Evolutionary conservation across 2,329 filamentous ascomycete genomes (phyloP).

Genomic region (Fusarium sororula): DNA sequence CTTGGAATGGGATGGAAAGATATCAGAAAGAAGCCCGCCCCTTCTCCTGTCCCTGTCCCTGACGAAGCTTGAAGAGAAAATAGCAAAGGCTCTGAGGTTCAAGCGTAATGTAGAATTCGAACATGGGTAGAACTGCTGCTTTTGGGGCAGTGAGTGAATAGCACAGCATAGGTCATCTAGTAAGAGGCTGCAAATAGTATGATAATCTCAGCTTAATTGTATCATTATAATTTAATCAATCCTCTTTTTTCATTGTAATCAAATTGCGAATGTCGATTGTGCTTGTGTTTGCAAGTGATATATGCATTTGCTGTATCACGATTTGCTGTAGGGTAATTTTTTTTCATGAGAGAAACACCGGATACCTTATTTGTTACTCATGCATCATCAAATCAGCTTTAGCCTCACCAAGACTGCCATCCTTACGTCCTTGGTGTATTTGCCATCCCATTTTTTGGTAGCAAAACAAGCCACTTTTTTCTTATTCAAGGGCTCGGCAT

Average conservation of each 20-base stretch:
- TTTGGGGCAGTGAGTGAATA: too few species aligned
- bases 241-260: background rate
- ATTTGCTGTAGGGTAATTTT: slow-evolving; percentile 14
- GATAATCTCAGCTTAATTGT: background rate
- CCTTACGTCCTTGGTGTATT: background rate
- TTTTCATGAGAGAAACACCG: background rate
- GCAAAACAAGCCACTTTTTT: background rate
- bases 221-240: background rate
- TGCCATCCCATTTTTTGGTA: background rate
- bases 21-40: slow-evolving; percentile 49
- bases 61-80: slow-evolving; percentile 27
- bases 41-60: background rate
- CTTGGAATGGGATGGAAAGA: slow-evolving; percentile 59
- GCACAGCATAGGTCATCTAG: background rate
- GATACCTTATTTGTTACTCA: background rate
- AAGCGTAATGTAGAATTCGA: background rate
- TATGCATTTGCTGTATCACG: background rate
- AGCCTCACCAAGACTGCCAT: background rate
- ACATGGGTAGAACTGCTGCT: background rate
- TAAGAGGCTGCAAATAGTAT: background rate
- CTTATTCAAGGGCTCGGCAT: background rate
- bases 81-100: too few species aligned
- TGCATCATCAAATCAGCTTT: slow-evolving; percentile 7
- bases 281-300: background rate
- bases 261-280: background rate